Evolutionary conservation across 2,329 filamentous ascomycete species (phyloP).

Genomic region (Aspergillus brunneoviolaceus): DNA sequence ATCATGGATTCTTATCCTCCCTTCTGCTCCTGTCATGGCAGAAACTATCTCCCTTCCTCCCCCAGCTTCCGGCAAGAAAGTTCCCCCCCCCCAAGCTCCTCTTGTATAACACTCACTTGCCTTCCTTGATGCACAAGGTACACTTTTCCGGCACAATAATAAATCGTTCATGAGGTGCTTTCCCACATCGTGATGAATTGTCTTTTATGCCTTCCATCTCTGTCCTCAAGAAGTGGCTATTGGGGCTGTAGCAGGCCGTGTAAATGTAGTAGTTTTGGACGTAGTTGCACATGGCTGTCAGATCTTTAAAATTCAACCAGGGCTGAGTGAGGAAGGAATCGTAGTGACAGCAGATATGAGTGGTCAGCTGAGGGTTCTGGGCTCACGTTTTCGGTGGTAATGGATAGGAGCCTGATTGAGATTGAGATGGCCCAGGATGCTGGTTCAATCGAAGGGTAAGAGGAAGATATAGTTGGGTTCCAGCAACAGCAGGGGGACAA

Average conservation of each 20-base stretch:
- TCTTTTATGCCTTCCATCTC: conserved; percentile 65
- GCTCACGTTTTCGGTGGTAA: neutral
- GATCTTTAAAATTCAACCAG: conserved; percentile 8
- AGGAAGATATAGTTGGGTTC: neutral
- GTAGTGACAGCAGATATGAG: neutral
- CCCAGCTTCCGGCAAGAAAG: neutral
- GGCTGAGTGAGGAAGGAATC: neutral
- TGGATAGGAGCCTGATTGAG: neutral
- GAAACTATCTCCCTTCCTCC: neutral
- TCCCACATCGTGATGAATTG: conserved; percentile 52
- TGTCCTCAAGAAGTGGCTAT: conserved; percentile 69
- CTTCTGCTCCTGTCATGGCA: neutral
- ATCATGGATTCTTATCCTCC: too few species aligned
- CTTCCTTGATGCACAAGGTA: conserved; percentile 43
- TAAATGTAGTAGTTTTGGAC: conserved; percentile 78
- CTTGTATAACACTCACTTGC: conserved; percentile 9
- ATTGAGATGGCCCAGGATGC: neutral
- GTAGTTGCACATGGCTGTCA: conserved; percentile 56
- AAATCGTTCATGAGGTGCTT: conserved; percentile 70
- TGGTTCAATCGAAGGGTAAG: neutral
- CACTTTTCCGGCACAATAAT: conserved; percentile 43
- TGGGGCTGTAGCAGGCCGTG: conserved; percentile 66
- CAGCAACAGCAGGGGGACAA: neutral
- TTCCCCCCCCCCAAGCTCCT: neutral
- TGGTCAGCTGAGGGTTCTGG: neutral